Percentiles rank a stretch among this genome's conserved stretches.
These are phyloP conservation scores for Cladosporium sp. DNA, from an alignment of 2,329 filamentous ascomycete species.

Conservation along the genomic window DNA sequence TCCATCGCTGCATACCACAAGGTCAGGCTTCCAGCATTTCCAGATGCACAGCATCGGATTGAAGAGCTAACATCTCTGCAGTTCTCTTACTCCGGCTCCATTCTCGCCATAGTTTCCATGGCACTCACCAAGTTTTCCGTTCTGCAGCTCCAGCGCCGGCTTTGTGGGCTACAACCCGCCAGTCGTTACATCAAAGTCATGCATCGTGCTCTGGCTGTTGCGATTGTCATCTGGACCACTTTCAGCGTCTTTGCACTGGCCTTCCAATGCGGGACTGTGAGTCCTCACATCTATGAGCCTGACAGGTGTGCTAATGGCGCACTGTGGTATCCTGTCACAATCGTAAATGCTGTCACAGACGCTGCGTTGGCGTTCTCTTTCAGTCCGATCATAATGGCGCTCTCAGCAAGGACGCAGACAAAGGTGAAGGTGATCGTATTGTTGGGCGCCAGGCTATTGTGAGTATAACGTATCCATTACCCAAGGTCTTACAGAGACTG, in stretches of 20 bases:
- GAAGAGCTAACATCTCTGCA: not conserved
- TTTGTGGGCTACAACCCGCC: not conserved
- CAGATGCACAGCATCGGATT: not conserved
- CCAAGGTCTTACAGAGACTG: not conserved
- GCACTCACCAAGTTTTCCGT: constrained; percentile 4
- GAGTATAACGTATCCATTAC: not conserved
- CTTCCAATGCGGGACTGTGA: not conserved
- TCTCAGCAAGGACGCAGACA: not conserved
- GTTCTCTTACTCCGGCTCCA: constrained; percentile 1
- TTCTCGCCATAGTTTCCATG: constrained; percentile 1
- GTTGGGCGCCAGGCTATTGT: not conserved
- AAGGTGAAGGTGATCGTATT: not conserved
- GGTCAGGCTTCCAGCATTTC: not conserved
- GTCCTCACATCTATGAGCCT: not conserved
- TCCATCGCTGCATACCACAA: not conserved
- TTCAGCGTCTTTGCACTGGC: not conserved
- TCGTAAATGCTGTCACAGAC: not conserved
- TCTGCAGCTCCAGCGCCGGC: not conserved
- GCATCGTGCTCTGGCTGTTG: not conserved
- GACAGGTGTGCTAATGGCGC: not conserved
- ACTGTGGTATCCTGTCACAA: not conserved
- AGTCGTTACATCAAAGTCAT: constrained; percentile 5
- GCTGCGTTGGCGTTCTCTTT: not conserved
- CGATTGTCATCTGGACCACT: not conserved
- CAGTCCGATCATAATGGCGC: not conserved